Evolutionary conservation across 2,329 filamentous ascomycete genomes (phyloP), one percentile per base, ranked within the genome.

Genomic region (Alternaria longipes): DNA sequence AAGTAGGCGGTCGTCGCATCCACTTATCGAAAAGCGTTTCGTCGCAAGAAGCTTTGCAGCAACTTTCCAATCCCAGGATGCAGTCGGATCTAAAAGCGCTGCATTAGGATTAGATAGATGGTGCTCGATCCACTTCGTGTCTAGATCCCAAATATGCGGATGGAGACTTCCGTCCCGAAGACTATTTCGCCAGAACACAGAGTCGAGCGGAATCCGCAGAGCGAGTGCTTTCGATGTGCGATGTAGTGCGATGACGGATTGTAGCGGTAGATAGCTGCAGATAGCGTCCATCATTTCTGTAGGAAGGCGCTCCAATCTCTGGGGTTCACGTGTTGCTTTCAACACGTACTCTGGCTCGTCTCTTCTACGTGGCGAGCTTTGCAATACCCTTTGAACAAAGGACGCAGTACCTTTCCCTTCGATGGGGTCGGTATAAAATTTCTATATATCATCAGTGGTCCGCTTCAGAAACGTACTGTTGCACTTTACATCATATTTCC

Each of bases 131-230:
- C 61, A 38, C 26, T 54, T 46, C 5, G 53, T 59, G 34, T 73
- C 59, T 4, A 75, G 47, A 49, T 74, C 71, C 70, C 73, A 74
- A 8, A 74, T 42, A 34, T 73, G 67, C 4, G 67, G 65, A 22
- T 73, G 60, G 11, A 70, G 52, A 22, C 52, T 68, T 24, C 71
- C 69, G 9, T 62, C 54, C 12, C 63, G 51, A n/a, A 75, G 58
- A 6, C 59, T 65, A 12, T 65, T 59, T 16, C 67, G 63, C 72
- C 73, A 76, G 49, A 73, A 76, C 3, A 56, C 54, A n/a, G 70
- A 63, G 41, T 74, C 60, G 16, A 75, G 56, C 11, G 59, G 64
- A 7, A 71, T 44, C 20, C 67, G 72, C 8, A 26, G 30, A 11
- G 66, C 60, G n/a, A 74, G 54, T 1, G 56, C 34, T 44, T 62